These are phyloP conservation scores for Fraxinus quadrangulata DNA, from an alignment of 257 asterid genomes.

Conservation along the genomic window DNA sequence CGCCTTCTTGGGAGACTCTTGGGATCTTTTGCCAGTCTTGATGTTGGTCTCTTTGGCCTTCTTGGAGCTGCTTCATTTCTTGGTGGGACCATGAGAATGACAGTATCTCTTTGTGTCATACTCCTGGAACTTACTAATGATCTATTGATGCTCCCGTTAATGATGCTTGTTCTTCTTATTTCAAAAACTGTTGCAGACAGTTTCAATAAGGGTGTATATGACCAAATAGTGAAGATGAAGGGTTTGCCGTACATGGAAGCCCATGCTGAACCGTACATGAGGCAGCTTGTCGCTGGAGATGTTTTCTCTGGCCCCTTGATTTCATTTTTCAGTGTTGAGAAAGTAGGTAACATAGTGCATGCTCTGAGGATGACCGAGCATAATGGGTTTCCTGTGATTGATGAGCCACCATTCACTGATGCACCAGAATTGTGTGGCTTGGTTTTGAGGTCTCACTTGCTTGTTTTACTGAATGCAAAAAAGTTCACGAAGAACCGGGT, in stretches of 20 bases:
- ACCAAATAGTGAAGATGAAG: slow-evolving; percentile 90
- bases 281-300: slow-evolving; percentile 76
- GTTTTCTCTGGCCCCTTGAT: slow-evolving; percentile 93
- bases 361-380: slow-evolving; percentile 64
- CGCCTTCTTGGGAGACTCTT: slow-evolving; percentile 75
- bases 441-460: slow-evolving; percentile 82
- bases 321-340: slow-evolving; percentile 72
- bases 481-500: slow-evolving; percentile 57
- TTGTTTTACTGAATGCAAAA: slow-evolving; percentile 67
- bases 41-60: slow-evolving; percentile 74
- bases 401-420: slow-evolving; percentile 82
- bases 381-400: slow-evolving; percentile 88
- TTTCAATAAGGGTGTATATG: slow-evolving; percentile 86
- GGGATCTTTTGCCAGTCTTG: slow-evolving; percentile 65
- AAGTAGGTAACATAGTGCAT: slow-evolving; percentile 69
- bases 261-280: slow-evolving; percentile 94
- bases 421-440: slow-evolving; percentile 83
- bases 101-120: slow-evolving; percentile 91
- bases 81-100: slow-evolving; percentile 99
- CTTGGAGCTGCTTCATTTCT: slow-evolving; percentile 98
- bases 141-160: slow-evolving; percentile 83
- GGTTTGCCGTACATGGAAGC: slow-evolving; percentile 95
- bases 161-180: slow-evolving; percentile 90
- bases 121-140: slow-evolving; percentile 86
- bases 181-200: slow-evolving; percentile 90